Evolutionary conservation across 352 stramenopile species (phyloP).

Genomic region (Phytophthora nicotianae): DNA sequence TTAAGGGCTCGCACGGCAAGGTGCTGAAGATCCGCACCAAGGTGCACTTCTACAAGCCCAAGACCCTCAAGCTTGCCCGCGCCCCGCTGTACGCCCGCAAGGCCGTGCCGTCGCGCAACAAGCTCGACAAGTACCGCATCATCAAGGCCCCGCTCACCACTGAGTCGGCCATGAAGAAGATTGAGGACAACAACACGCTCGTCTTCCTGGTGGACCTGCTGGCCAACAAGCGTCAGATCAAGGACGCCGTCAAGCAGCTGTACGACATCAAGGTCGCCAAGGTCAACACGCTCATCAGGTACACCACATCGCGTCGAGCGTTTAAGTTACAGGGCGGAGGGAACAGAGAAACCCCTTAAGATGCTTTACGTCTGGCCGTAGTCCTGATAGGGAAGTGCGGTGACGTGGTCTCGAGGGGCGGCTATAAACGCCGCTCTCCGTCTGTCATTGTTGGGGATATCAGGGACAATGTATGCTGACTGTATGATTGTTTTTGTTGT

Average conservation of each 20-base stretch:
- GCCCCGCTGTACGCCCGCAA: slow-evolving; percentile 97
- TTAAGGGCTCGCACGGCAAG: slow-evolving; percentile 97
- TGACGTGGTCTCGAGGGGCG: slow-evolving; percentile 23
- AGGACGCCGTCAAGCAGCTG: slow-evolving; percentile 98
- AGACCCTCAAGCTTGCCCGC: slow-evolving; percentile 95
- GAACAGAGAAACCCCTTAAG: slow-evolving; percentile 27
- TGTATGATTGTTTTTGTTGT: slow-evolving; percentile 34
- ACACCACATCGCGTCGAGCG: slow-evolving; percentile 87
- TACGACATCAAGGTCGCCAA: slow-evolving; percentile 99
- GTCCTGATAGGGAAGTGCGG: slow-evolving; percentile 56
- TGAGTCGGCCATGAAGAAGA: slow-evolving; percentile 99
- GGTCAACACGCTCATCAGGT: slow-evolving; percentile 99
- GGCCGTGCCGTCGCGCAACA: slow-evolving; percentile 93
- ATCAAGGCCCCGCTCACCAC: slow-evolving; percentile 99
- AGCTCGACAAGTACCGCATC: slow-evolving; percentile 99
- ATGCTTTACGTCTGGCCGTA: slow-evolving; percentile 26
- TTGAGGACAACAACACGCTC: slow-evolving; percentile 99
- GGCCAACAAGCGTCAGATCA: slow-evolving; percentile 99
- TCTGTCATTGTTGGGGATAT: slow-evolving; percentile 7
- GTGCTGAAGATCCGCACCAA: slow-evolving; percentile 99
- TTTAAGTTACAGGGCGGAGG: slow-evolving; percentile 25
- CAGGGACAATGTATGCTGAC: slow-evolving; percentile 12
- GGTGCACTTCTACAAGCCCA: slow-evolving; percentile 99
- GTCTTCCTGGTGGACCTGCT: slow-evolving; percentile 99
- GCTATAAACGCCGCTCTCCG: slow-evolving; percentile 16